A percentile compares a stretch with the other conserved stretches of the same genome.
These are phyloP conservation scores for Citrullus colocynthis DNA, from an alignment of 306 rosid species.

Conservation along the genomic window DNA sequence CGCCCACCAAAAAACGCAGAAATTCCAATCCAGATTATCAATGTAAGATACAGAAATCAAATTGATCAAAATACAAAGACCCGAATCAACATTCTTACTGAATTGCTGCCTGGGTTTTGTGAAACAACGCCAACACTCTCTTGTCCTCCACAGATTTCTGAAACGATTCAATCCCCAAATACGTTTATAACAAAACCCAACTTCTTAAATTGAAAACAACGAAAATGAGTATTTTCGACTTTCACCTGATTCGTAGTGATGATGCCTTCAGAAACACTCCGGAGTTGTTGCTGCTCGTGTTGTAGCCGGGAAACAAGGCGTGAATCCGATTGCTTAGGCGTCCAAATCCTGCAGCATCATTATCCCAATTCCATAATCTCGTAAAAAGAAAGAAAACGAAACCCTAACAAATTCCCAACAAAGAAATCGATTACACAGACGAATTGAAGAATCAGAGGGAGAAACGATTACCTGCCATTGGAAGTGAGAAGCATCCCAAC, in stretches of 20 bases:
- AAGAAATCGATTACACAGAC: neutral
- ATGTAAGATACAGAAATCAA: neutral
- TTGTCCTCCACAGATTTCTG: conserved; percentile 41
- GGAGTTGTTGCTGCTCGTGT: neutral
- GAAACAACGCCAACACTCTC: conserved; percentile 47
- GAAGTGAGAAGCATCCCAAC: conserved; percentile 2
- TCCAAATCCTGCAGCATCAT: neutral
- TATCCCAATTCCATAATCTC: neutral
- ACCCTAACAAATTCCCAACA: neutral
- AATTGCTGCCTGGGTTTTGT: conserved; percentile 75
- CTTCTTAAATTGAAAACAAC: neutral
- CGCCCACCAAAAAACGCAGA: conserved; percentile 20
- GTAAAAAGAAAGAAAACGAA: neutral
- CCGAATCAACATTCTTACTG: conserved; percentile 46
- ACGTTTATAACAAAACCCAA: neutral
- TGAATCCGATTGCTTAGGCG: neutral
- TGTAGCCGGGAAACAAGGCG: neutral
- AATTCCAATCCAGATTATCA: conserved; percentile 4
- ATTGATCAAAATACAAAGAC: neutral
- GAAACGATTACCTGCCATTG: neutral
- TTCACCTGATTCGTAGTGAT: neutral
- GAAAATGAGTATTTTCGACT: neutral
- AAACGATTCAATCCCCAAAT: conserved; percentile 1
- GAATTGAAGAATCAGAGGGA: neutral
- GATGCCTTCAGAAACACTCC: neutral